Evolutionary conservation across 139 green algal species (phyloP).

Genomic region (Edaphochlamys debaryana): DNA sequence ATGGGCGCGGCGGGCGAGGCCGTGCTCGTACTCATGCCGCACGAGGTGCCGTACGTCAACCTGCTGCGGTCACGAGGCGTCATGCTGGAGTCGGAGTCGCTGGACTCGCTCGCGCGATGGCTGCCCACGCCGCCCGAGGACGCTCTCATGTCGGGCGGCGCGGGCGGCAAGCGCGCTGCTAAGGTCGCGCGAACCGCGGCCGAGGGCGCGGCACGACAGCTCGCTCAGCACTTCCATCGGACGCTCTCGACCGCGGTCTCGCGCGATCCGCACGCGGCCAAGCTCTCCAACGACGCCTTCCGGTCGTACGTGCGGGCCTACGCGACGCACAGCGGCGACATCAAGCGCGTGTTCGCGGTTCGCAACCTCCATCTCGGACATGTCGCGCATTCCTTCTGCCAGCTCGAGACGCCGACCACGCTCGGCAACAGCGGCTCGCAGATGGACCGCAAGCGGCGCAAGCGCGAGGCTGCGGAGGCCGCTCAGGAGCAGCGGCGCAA

Average conservation of each 20-base stretch:
- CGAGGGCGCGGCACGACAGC: conserved; percentile 3
- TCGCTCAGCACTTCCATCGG: conserved; percentile 23
- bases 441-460: conserved; percentile 66
- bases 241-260: conserved; percentile 6
- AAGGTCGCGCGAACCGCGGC: background rate
- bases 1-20: conserved; percentile 85
- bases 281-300: conserved; percentile 76
- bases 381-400: conserved; percentile 87
- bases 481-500: conserved; percentile 23
- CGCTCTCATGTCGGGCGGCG: background rate
- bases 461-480: conserved; percentile 34
- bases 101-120: conserved; percentile 19
- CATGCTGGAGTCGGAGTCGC: conserved; percentile 40
- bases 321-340: conserved; percentile 72
- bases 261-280: conserved; percentile 3
- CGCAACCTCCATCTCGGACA: conserved; percentile 94
- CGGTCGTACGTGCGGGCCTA: conserved; percentile 88
- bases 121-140: conserved; percentile 19
- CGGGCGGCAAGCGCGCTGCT: background rate
- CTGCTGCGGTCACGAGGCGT: conserved; percentile 72
- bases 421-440: conserved; percentile 57
- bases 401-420: conserved; percentile 71
- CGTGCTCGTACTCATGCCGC: conserved; percentile 88
- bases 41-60: conserved; percentile 83
- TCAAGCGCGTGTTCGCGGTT: conserved; percentile 73